Percentiles rank a stretch among this genome's conserved stretches.
phyloP scores from a whole-genome alignment of 305 asterid genomes.

The Fraxinus dipetala region DNA sequence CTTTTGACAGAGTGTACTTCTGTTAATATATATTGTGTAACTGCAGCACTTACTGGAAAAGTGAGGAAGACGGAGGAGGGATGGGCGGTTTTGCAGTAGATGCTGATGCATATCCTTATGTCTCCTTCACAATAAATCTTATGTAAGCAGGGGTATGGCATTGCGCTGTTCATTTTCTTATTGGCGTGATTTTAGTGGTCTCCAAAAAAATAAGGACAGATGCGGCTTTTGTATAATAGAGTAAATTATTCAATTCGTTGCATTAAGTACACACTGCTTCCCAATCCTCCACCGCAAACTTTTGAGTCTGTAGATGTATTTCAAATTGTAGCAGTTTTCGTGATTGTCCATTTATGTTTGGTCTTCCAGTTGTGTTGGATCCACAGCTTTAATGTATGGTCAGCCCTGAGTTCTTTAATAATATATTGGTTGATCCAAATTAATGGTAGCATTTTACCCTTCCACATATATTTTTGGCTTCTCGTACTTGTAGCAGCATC shows the following conservation, averaged over 20 bases:
- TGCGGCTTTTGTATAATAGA: constrained; percentile 43
- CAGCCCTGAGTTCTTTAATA: constrained; percentile 8
- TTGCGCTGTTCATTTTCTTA: constrained; percentile 33
- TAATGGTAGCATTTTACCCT: not conserved
- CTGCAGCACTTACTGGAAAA: constrained; percentile 81
- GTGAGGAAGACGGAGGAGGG: constrained; percentile 71
- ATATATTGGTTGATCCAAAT: constrained; percentile 12
- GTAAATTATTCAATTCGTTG: constrained; percentile 33
- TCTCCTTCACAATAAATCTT: constrained; percentile 86
- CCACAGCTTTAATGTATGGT: constrained; percentile 13
- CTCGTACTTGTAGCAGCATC: not conserved
- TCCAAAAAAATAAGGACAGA: constrained; percentile 34
- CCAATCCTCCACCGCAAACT: not conserved
- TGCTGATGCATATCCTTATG: constrained; percentile 75
- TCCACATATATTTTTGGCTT: not conserved
- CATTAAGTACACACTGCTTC: constrained; percentile 20
- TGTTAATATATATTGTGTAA: constrained; percentile 21
- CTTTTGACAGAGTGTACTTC: constrained; percentile 10
- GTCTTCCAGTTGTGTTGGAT: constrained; percentile 23
- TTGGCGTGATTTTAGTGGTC: constrained; percentile 25
- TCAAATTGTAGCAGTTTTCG: constrained; percentile 12
- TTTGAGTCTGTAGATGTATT: constrained; percentile 14
- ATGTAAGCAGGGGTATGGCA: constrained; percentile 36
- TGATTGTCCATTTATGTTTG: constrained; percentile 7
- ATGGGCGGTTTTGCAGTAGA: constrained; percentile 66